Evolutionary conservation across 1,139 yeast species (phyloP).

Genomic region (Saccharomyces hybrid): DNA sequence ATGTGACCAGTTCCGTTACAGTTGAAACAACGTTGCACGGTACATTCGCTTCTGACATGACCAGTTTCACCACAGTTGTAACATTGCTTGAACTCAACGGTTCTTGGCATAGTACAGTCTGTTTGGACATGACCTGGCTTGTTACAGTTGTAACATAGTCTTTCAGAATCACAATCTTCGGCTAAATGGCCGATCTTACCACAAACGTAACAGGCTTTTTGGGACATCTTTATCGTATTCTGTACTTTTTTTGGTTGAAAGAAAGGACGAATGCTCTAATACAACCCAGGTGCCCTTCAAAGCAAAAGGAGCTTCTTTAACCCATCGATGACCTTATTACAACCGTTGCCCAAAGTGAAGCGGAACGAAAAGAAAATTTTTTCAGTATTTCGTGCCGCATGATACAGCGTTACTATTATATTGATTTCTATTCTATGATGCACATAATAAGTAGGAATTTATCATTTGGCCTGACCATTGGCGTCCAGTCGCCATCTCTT

Average conservation of each 20-base stretch:
- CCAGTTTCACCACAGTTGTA: constrained; percentile 75
- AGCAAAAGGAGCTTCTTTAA: background rate
- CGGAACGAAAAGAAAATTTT: background rate
- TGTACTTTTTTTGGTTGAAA: background rate
- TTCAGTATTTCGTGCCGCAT: background rate
- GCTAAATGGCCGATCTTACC: constrained; percentile 92
- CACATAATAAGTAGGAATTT: no score
- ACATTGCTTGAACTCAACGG: constrained; percentile 78
- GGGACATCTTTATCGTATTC: constrained; percentile 38
- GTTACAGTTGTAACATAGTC: constrained; percentile 90
- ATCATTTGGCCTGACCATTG: no score
- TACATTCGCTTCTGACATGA: constrained; percentile 66
- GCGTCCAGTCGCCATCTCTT: background rate
- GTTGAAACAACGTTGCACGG: constrained; percentile 68
- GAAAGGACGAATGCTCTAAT: background rate
- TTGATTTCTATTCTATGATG: background rate
- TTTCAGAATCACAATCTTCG: constrained; percentile 73
- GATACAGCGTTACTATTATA: no score
- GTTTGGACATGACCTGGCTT: constrained; percentile 84
- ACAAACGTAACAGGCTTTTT: constrained; percentile 86
- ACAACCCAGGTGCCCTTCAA: background rate
- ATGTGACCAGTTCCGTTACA: constrained; percentile 85
- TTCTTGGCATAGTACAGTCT: constrained; percentile 83
- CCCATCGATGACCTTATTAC: background rate
- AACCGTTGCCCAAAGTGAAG: background rate